Conservation (phyloP, 176 grass and related monocot species). For the Saccharum spontaneum region DNA sequence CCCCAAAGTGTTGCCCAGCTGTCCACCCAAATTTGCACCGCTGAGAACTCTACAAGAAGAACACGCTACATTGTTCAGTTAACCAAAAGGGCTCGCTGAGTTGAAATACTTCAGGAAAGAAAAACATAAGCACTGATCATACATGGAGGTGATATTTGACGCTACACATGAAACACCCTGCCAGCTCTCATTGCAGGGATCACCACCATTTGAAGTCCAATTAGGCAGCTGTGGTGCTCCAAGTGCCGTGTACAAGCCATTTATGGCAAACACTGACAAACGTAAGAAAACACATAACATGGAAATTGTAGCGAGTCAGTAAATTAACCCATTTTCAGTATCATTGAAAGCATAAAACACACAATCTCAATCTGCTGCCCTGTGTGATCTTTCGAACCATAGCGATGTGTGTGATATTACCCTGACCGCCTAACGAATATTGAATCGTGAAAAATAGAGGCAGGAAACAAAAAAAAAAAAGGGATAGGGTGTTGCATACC, state of each 20-base stretch:
- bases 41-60: constrained; percentile 59
- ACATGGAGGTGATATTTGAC: constrained; percentile 96
- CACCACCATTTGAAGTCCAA: constrained; percentile 77
- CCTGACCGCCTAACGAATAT: neutral
- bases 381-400: neutral
- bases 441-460: neutral
- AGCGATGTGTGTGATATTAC: neutral
- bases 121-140: constrained; percentile 36
- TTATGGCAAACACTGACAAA: constrained; percentile 80
- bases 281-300: neutral
- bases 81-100: neutral
- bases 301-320: neutral
- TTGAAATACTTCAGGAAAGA: constrained; percentile 4
- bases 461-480: constrained; percentile 7
- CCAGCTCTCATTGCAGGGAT: constrained; percentile 81
- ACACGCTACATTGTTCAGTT: constrained; percentile 33
- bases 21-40: constrained; percentile 73
- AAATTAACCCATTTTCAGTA: neutral
- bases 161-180: constrained; percentile 74
- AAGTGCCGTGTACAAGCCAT: constrained; percentile 77
- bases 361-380: constrained; percentile 12
- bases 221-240: constrained; percentile 68
- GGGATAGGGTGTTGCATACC: constrained; percentile 35
- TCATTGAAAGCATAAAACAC: neutral
- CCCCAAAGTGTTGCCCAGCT: constrained; percentile 72